These are phyloP conservation scores for Lactifluus hygrophoroides DNA, from an alignment of 768 basidiomycete genomes.

Conservation along the genomic window DNA sequence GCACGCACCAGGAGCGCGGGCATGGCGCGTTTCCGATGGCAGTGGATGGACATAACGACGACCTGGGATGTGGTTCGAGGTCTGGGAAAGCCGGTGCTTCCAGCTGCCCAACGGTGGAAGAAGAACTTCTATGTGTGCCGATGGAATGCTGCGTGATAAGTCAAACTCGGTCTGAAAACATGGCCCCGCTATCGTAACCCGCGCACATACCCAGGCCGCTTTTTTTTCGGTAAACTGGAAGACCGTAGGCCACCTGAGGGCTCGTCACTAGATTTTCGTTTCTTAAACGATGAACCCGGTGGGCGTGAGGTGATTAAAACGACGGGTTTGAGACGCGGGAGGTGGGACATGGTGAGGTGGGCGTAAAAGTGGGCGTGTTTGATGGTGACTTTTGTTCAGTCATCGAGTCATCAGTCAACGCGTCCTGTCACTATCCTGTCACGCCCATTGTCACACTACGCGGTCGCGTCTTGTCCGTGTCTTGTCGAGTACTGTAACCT, in stretches of 20 bases:
- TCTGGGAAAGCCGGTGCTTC: neutral
- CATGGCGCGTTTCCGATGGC: neutral
- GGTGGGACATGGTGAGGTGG: neutral
- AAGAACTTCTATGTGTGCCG: constrained; percentile 5
- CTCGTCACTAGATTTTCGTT: constrained; percentile 19
- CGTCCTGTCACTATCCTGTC: constrained; percentile 7
- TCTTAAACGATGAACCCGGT: neutral
- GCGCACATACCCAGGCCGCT: neutral
- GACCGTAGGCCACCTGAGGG: too few species aligned
- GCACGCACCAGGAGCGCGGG: neutral
- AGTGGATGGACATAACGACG: neutral
- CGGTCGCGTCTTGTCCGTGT: constrained; percentile 13
- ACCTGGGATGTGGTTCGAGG: neutral
- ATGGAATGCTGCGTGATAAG: neutral
- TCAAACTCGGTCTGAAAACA: neutral
- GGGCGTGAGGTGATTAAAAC: neutral
- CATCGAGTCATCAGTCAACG: too few species aligned
- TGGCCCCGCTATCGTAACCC: constrained; percentile 29
- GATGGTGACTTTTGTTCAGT: too few species aligned
- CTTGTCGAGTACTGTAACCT: constrained; percentile 13
- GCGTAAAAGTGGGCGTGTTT: too few species aligned
- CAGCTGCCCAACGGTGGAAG: constrained; percentile 13
- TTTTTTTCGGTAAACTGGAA: neutral
- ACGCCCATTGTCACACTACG: neutral
- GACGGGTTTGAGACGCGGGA: neutral